A percentile compares a stretch with the other conserved stretches of the same genome.
Evolutionary conservation across 768 basidiomycete genomes (phyloP).

Genomic region (Pluteus cervinus): DNA sequence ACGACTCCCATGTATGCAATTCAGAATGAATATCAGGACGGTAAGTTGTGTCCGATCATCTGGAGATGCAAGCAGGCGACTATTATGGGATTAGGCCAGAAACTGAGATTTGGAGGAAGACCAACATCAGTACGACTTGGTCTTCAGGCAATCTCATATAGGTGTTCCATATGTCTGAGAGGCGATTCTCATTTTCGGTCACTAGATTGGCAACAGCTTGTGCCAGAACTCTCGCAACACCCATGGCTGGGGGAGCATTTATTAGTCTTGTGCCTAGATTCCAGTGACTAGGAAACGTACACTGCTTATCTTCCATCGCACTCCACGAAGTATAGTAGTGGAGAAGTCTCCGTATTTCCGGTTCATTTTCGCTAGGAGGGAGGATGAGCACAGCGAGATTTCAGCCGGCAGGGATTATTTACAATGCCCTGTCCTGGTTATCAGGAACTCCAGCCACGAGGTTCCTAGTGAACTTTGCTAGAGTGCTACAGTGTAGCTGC

Average conservation of each 20-base stretch:
- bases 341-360: conserved; percentile 57
- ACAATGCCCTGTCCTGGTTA: conserved; percentile 78
- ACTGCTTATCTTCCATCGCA: conserved; percentile 52
- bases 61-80: conserved; percentile 57
- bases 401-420: no score
- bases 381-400: not conserved
- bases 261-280: not conserved
- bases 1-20: conserved; percentile 57
- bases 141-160: conserved; percentile 69
- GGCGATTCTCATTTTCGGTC: conserved; percentile 60
- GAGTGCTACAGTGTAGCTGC: conserved; percentile 35
- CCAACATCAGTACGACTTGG: conserved; percentile 69
- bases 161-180: conserved; percentile 53
- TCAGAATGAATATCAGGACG: conserved; percentile 64
- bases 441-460: conserved; percentile 65
- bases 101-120: conserved; percentile 8
- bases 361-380: conserved; percentile 57
- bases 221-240: conserved; percentile 57
- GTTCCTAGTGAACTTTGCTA: conserved; percentile 81
- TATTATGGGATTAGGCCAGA: conserved; percentile 15
- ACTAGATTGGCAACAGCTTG: conserved; percentile 84
- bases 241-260: conserved; percentile 40
- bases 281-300: conserved; percentile 30
- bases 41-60: conserved; percentile 58
- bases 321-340: conserved; percentile 76